Evolutionary conservation across 202 grass and related monocot genomes (phyloP).

Genomic region (Setaria italica): DNA sequence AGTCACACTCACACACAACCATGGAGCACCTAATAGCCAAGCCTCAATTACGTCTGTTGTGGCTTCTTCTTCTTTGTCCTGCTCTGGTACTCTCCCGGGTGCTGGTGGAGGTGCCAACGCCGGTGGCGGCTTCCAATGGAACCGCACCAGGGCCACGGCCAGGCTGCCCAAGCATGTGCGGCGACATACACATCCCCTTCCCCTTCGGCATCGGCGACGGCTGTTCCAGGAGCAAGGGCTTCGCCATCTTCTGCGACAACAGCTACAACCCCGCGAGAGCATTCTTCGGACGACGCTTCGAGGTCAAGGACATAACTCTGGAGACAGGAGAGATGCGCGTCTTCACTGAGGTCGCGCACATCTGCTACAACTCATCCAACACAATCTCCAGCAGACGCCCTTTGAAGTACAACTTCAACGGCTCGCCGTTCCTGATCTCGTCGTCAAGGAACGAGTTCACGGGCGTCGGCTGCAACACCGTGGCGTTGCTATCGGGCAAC

Average conservation of each 20-base stretch:
- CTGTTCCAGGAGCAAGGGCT: background rate
- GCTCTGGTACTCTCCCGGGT: background rate
- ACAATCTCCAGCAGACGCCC: fast-evolving
- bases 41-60: background rate
- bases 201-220: background rate
- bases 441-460: background rate
- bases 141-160: too few species aligned
- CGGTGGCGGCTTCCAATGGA: too few species aligned
- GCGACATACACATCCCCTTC: background rate
- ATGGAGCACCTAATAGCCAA: background rate
- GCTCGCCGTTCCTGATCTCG: background rate
- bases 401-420: background rate
- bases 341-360: background rate
- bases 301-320: background rate
- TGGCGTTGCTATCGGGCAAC: background rate
- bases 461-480: background rate
- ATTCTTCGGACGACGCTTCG: background rate
- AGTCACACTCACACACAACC: background rate
- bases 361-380: background rate
- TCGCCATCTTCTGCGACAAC: background rate
- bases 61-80: background rate
- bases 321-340: background rate
- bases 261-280: background rate
- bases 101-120: background rate
- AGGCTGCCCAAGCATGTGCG: too few species aligned